Evolutionary conservation across 176 grass and related monocot species (phyloP).

Genomic region (Oryza glumipatula): DNA sequence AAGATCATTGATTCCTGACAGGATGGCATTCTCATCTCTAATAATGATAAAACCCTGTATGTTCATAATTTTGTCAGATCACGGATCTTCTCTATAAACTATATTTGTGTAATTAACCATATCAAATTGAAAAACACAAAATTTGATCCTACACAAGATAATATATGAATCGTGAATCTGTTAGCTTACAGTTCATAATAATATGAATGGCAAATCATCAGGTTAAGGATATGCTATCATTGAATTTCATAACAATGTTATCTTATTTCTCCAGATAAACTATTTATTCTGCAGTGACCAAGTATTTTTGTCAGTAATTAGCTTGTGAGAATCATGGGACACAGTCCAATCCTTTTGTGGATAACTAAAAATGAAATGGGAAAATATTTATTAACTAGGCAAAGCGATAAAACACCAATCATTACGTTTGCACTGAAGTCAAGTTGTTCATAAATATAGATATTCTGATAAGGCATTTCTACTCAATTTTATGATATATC

Average conservation of each 20-base stretch:
- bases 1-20: conserved; percentile 79
- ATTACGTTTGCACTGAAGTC: background rate
- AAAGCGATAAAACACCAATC: background rate
- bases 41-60: conserved; percentile 87
- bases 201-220: background rate
- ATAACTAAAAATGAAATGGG: background rate
- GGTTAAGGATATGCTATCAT: background rate
- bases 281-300: background rate
- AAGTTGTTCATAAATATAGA: conserved; percentile 1
- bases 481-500: background rate
- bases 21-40: conserved; percentile 64
- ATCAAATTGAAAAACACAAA: conserved; percentile 15
- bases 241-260: background rate
- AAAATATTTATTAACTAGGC: background rate
- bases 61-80: conserved; percentile 29
- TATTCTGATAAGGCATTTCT: background rate
- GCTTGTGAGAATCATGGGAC: conserved; percentile 20
- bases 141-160: background rate
- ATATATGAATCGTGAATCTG: background rate
- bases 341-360: background rate
- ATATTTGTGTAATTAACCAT: conserved; percentile 11
- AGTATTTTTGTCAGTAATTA: background rate
- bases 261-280: conserved; percentile 6
- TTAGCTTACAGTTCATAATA: background rate
- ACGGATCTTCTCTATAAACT: background rate